phyloP scores from a whole-genome alignment of 2,329 filamentous ascomycete species.

The Xylariales sp. region DNA sequence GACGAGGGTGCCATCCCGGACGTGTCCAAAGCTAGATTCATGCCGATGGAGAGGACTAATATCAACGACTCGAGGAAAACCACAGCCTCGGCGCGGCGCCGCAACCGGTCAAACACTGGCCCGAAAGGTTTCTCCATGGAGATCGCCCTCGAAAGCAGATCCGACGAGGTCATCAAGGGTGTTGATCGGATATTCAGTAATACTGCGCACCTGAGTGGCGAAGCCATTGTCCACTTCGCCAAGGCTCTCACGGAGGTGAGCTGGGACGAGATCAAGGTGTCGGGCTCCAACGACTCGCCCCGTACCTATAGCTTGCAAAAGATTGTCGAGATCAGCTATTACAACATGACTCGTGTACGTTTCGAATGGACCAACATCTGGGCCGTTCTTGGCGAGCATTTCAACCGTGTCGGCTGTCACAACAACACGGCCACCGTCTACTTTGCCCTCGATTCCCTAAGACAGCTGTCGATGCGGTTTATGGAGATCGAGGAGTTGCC shows the following conservation, averaged over 20 bases:
- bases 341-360: constrained; percentile 98
- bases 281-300: constrained; percentile 90
- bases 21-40: constrained; percentile 75
- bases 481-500: constrained; percentile 97
- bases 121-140: constrained; percentile 68
- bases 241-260: constrained; percentile 90
- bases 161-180: constrained; percentile 85
- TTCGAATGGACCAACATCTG: constrained; percentile 99
- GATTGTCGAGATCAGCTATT: constrained; percentile 97
- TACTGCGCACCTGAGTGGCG: constrained; percentile 85
- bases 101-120: constrained; percentile 50
- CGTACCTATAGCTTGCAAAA: constrained; percentile 97
- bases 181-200: constrained; percentile 97
- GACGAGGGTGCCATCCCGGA: constrained; percentile 91
- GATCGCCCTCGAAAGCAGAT: constrained; percentile 86
- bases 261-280: constrained; percentile 98
- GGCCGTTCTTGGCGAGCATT: constrained; percentile 96
- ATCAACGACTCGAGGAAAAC: constrained; percentile 60
- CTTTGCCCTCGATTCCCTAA: constrained; percentile 90
- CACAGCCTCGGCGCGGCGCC: constrained; percentile 51
- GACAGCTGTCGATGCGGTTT: constrained; percentile 96
- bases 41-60: constrained; percentile 53
- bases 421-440: constrained; percentile 96
- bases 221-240: constrained; percentile 94
- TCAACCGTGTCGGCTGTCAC: constrained; percentile 96